Evolutionary conservation across 2,329 filamentous ascomycete species (phyloP).

Genomic region (Neodidymelliopsis sp.): DNA sequence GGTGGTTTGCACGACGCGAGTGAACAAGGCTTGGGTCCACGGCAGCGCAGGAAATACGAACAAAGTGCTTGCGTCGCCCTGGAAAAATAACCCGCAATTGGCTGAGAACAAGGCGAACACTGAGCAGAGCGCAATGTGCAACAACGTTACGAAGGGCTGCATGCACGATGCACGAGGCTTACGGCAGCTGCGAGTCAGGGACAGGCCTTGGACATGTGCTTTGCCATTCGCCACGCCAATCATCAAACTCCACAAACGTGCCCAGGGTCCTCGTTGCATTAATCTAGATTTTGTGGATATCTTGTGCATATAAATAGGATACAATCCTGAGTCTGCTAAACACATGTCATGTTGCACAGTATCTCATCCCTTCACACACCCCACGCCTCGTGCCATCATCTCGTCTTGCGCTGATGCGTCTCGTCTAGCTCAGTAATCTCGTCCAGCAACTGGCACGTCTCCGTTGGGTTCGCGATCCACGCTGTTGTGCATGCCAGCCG

Average conservation of each 20-base stretch:
- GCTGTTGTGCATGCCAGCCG: conserved; percentile 90
- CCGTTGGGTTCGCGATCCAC: conserved; percentile 92
- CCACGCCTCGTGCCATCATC: conserved; percentile 18
- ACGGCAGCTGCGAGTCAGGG: conserved; percentile 27
- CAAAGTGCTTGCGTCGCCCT: conserved; percentile 4
- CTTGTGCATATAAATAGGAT: conserved; percentile 12
- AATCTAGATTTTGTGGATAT: conserved; percentile 12
- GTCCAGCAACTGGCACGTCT: conserved; percentile 89
- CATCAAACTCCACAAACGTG: conserved; percentile 18
- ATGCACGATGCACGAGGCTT: conserved; percentile 10
- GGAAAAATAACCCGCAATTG: conserved; percentile 1
- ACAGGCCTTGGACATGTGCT: conserved; percentile 7
- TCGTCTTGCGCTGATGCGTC: conserved; percentile 49
- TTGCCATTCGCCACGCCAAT: conserved; percentile 11
- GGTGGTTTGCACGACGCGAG: conserved; percentile 23
- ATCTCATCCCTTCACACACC: neutral
- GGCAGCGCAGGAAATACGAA: conserved; percentile 2
- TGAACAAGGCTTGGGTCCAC: conserved; percentile 7
- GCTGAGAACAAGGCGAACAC: conserved; percentile 3
- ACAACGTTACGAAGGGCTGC: conserved; percentile 12
- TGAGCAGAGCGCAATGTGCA: conserved; percentile 5
- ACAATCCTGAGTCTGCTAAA: conserved; percentile 15
- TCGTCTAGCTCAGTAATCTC: conserved; percentile 67
- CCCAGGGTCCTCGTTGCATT: conserved; percentile 11
- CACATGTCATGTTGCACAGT: conserved; percentile 1